Evolutionary conservation across 495 filamentous ascomycete genomes (phyloP).

Genomic region (Sordaria brevicollis): DNA sequence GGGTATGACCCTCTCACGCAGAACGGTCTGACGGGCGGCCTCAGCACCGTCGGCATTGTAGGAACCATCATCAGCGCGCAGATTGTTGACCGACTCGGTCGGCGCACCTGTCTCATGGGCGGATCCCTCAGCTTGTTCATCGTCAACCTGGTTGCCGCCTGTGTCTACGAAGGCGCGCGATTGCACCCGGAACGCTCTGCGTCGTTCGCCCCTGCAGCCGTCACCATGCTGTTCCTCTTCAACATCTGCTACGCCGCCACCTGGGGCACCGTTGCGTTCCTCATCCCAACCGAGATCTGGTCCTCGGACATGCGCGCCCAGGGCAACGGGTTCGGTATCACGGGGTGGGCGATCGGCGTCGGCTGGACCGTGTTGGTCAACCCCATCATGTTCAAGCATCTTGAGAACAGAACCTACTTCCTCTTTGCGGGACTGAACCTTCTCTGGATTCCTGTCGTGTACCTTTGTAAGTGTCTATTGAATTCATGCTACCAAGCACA

Average conservation of each 20-base stretch:
- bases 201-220: slow-evolving; percentile 7
- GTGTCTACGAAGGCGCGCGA: slow-evolving; percentile 6
- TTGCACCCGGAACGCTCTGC: slow-evolving; percentile 4
- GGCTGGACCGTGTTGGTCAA: slow-evolving; percentile 51
- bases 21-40: slow-evolving; percentile 8
- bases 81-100: slow-evolving; percentile 9
- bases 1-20: slow-evolving; percentile 6
- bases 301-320: slow-evolving; percentile 7
- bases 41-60: slow-evolving; percentile 8
- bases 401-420: slow-evolving; percentile 25
- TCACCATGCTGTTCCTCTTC: slow-evolving; percentile 11
- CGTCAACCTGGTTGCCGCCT: slow-evolving; percentile 5
- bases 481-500: neutral
- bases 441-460: slow-evolving; percentile 10
- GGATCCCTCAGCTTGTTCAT: slow-evolving; percentile 2
- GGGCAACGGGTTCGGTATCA: slow-evolving; percentile 10
- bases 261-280: slow-evolving; percentile 9
- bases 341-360: slow-evolving; percentile 20
- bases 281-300: slow-evolving; percentile 10
- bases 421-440: slow-evolving; percentile 3
- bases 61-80: slow-evolving; percentile 11
- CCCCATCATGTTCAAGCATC: slow-evolving; percentile 56
- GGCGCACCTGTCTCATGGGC: slow-evolving; percentile 8
- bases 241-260: slow-evolving; percentile 10
- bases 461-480: slow-evolving; percentile 8